A percentile compares a stretch with the other conserved stretches of the same genome.
Conservation (phyloP, 139 green algal genomes). For the Chlorella sorokiniana region DNA sequence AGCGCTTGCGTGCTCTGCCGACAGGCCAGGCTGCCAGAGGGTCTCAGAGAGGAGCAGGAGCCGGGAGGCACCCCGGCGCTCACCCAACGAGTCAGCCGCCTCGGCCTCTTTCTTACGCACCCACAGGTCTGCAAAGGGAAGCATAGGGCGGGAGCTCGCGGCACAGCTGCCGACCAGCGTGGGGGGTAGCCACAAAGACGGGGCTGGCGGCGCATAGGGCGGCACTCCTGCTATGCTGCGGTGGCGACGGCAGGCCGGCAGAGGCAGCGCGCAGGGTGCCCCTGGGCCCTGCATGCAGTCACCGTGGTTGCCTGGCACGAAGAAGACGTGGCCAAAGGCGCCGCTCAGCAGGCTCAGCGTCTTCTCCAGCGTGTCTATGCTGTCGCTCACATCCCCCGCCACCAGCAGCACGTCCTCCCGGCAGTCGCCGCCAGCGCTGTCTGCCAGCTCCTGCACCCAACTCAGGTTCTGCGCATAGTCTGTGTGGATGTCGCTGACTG, state of each 20-base stretch:
- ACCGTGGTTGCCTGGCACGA: conserved; percentile 77
- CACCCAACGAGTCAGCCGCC: conserved; percentile 44
- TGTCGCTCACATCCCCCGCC: conserved; percentile 77
- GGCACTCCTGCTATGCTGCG: too few species aligned
- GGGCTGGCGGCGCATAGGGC: too few species aligned
- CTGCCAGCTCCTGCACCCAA: conserved; percentile 4
- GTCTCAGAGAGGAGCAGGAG: background rate
- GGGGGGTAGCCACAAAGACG: too few species aligned
- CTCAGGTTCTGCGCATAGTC: conserved; percentile 72
- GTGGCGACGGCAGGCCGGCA: background rate
- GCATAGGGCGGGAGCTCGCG: background rate
- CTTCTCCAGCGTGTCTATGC: conserved; percentile 48
- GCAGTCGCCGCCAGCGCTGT: background rate
- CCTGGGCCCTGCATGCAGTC: background rate
- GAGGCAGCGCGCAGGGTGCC: background rate
- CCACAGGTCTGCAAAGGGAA: conserved; percentile 62
- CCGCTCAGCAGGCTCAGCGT: conserved; percentile 55
- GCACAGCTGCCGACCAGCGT: too few species aligned
- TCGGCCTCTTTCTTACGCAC: conserved; percentile 36
- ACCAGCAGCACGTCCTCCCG: conserved; percentile 65
- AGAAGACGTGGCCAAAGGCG: conserved; percentile 65
- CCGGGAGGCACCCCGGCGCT: background rate
- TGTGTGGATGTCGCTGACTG: conserved; percentile 77
- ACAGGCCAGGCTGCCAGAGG: too few species aligned
- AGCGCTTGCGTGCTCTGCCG: too few species aligned